These are phyloP conservation scores for Trichosporon inkin DNA, from an alignment of 1,284 basidiomycete genomes.

Conservation along the genomic window DNA sequence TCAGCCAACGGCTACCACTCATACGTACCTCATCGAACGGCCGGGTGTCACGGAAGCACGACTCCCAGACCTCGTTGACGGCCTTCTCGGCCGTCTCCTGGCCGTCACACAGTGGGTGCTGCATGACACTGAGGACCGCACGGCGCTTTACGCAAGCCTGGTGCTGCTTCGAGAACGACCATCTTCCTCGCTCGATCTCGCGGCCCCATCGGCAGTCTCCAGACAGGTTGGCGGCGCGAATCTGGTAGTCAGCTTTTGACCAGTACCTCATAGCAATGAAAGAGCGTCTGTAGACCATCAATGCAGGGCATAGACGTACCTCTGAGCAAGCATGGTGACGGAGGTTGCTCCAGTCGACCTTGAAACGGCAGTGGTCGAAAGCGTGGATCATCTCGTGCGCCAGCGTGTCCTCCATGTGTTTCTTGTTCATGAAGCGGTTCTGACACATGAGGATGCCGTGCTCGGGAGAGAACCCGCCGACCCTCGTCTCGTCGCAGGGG, in stretches of 20 bases:
- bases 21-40: constrained; percentile 85
- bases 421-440: constrained; percentile 71
- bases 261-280: too few species aligned
- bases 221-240: constrained; percentile 86
- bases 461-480: constrained; percentile 78
- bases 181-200: constrained; percentile 68
- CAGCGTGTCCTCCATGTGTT: constrained; percentile 87
- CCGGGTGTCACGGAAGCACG: constrained; percentile 89
- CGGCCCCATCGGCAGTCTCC: constrained; percentile 84
- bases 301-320: too few species aligned
- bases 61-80: constrained; percentile 95
- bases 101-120: constrained; percentile 76
- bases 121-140: constrained; percentile 73
- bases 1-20: too few species aligned
- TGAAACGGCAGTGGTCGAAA: constrained; percentile 91
- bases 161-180: constrained; percentile 85
- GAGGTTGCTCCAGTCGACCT: constrained; percentile 84
- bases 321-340: constrained; percentile 94
- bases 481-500: constrained; percentile 67
- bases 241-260: constrained; percentile 55
- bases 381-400: constrained; percentile 94
- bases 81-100: constrained; percentile 72
- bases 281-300: too few species aligned
- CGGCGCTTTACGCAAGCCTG: constrained; percentile 87
- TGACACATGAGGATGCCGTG: constrained; percentile 78